Percentiles rank a stretch among this genome's conserved stretches.
phyloP scores from a whole-genome alignment of 192 early-diverging fungal genomes.

The Phycomyces blakesleeanus region DNA sequence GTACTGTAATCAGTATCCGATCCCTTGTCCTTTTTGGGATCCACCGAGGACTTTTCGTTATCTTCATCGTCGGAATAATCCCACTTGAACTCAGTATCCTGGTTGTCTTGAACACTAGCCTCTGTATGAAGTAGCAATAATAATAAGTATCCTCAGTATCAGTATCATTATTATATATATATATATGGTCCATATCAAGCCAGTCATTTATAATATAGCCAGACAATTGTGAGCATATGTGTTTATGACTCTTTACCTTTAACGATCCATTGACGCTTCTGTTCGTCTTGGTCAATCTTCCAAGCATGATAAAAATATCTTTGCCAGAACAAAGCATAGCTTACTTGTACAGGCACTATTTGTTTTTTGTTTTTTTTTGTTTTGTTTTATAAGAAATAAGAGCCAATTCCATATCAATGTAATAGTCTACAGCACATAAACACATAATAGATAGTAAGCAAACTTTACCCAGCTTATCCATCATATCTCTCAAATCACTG shows the following conservation, averaged over 20 bases:
- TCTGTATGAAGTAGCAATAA: slow-evolving; percentile 4
- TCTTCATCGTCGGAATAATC: slow-evolving; percentile 35
- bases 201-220: too few species aligned
- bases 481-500: slow-evolving; percentile 40
- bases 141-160: too few species aligned
- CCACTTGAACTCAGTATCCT: slow-evolving; percentile 34
- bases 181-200: too few species aligned
- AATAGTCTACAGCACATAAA: too few species aligned
- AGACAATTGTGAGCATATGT: slow-evolving; percentile 6
- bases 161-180: too few species aligned
- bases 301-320: slow-evolving; percentile 47
- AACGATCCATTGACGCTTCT: slow-evolving; percentile 42
- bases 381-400: too few species aligned
- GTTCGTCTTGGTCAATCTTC: slow-evolving; percentile 54
- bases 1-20: slow-evolving; percentile 27
- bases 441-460: too few species aligned
- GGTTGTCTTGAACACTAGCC: slow-evolving; percentile 3
- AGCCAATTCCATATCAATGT: too few species aligned
- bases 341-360: slow-evolving; percentile 45
- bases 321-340: slow-evolving; percentile 47
- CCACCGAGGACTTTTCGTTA: background rate
- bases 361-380: too few species aligned
- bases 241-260: slow-evolving; percentile 33
- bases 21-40: slow-evolving; percentile 1
- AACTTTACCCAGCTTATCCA: slow-evolving; percentile 42